Evolutionary conservation across 2,329 filamentous ascomycete genomes (phyloP), one percentile per base, ranked within the genome.

Genomic region (Microdochium bolleyi): DNA sequence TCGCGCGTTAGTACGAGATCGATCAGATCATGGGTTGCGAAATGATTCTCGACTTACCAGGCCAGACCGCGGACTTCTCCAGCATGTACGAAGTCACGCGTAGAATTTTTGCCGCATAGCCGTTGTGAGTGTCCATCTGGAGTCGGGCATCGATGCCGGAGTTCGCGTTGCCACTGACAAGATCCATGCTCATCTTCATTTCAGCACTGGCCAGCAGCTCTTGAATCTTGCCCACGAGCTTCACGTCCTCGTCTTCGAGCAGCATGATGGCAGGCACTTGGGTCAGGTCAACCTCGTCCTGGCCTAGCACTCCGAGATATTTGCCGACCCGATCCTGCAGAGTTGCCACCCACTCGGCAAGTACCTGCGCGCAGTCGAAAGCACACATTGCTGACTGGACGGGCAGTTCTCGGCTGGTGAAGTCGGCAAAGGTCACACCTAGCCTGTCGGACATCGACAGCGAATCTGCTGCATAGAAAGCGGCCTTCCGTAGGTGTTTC

Each of bases 281-380:
- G 1, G 78, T 76, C 51, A 89, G 78, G 61, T 96, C 90, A 32
- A 94, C 82, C 0, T 87, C 80, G 57, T 95, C 88, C 54, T 87
- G 85, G 13, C 92, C 92, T 1, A 97, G 78, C 5, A 96, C 83
- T 3, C 92, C 92, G 5, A 97, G 70, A 62, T 94, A 95, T 3
- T 84, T 84, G 0, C 92, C 92, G n/a, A 96, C 88, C 9, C 94
- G 87, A 63, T 96, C 92, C 67, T 99, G 94, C 3, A 97, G 82
- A 1, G 91, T 94, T 4, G 89, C 88, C 41, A 94, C 82, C 92
- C 92, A 99, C 69, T 97, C 92, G 0, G 90, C 90, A 30, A 99
- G 80, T 1, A 97, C 90, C 64, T 96, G 92, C 2, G 89, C 88
- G 64, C 92, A 97, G 64, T 97, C 92, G 62, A 96, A 95, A 4